phyloP scores from a whole-genome alignment of 208 protist genomes.

The Crithidia expoeki region DNA sequence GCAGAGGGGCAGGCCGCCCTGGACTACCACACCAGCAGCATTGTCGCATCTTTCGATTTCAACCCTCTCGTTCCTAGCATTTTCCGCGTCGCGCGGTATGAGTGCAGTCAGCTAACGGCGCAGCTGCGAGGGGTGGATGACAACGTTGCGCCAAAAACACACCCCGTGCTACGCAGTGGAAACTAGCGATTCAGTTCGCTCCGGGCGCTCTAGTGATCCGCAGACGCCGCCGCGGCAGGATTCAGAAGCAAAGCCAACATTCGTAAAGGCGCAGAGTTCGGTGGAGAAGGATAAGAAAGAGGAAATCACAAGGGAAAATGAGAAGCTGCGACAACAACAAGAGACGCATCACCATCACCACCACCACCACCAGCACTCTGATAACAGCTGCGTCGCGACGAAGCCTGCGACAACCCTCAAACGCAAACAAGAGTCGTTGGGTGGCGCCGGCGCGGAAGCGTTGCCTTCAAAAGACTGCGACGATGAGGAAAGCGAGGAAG shows the following conservation, averaged over 20 bases:
- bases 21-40: constrained; percentile 39
- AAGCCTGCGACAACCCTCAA: constrained; percentile 1
- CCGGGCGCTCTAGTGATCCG: constrained; percentile 24
- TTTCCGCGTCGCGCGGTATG: constrained; percentile 69
- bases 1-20: constrained; percentile 49
- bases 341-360: background rate
- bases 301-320: no score
- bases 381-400: background rate
- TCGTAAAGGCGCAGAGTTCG: no score
- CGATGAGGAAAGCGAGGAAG: background rate
- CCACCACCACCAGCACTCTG: background rate
- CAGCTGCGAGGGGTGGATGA: constrained; percentile 31
- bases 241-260: background rate
- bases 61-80: constrained; percentile 58
- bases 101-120: constrained; percentile 50
- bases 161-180: constrained; percentile 26
- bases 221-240: constrained; percentile 1
- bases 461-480: constrained; percentile 7
- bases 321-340: background rate
- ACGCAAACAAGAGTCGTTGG: constrained; percentile 14
- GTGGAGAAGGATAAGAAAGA: background rate
- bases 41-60: constrained; percentile 46
- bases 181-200: constrained; percentile 31
- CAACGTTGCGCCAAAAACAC: background rate
- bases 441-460: constrained; percentile 11